Evolutionary conservation across 2,329 filamentous ascomycete genomes (phyloP).

Genomic region (Coniochaeta ligniaria): DNA sequence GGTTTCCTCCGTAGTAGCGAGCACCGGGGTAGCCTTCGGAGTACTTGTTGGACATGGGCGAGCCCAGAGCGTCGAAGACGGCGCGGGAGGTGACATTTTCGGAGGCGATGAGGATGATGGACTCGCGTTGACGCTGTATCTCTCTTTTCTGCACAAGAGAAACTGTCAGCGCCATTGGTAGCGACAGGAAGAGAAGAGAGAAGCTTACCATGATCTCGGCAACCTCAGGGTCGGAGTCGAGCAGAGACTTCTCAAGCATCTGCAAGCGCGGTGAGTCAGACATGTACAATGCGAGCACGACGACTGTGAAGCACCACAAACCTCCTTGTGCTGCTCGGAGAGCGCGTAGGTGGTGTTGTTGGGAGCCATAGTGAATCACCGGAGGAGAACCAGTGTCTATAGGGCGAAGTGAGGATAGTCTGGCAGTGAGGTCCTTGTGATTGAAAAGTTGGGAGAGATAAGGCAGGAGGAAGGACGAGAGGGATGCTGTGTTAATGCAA

Average conservation of each 20-base stretch:
- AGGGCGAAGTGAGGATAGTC: not conserved
- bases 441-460: not conserved
- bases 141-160: conserved; percentile 59
- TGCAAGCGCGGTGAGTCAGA: conserved; percentile 31
- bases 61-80: conserved; percentile 94
- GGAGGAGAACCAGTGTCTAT: conserved; percentile 2
- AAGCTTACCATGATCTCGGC: conserved; percentile 85
- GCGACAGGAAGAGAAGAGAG: not conserved
- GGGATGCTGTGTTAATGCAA: not conserved
- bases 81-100: conserved; percentile 99
- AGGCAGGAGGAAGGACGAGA: not conserved
- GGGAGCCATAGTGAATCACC: conserved; percentile 12
- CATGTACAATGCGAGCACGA: not conserved
- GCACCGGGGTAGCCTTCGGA: conserved; percentile 97
- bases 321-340: conserved; percentile 47
- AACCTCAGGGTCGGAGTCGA: conserved; percentile 89
- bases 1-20: conserved; percentile 98
- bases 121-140: conserved; percentile 95
- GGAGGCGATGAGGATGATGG: conserved; percentile 96
- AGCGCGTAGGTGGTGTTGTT: conserved; percentile 37
- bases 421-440: not conserved
- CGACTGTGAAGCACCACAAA: conserved; percentile 21
- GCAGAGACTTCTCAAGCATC: conserved; percentile 93
- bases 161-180: conserved; percentile 12
- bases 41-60: conserved; percentile 98